phyloP scores from a whole-genome alignment of 768 basidiomycete species.

The Mrakia frigida region DNA sequence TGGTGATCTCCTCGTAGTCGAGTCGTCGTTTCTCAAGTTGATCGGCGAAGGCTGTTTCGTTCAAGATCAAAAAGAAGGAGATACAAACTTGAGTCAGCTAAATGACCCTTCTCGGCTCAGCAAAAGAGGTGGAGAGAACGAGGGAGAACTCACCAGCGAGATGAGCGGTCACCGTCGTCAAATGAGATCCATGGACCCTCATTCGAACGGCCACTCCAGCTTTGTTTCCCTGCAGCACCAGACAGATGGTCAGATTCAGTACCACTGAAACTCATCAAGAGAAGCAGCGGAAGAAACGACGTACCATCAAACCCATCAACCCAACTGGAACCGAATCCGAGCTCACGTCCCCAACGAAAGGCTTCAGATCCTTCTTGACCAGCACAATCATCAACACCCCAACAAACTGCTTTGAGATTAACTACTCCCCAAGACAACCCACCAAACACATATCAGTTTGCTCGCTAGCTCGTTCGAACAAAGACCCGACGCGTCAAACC shows the following conservation, averaged over 20 bases:
- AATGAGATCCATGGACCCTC: conserved; percentile 7
- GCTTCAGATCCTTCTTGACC: background rate
- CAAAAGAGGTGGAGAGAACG: background rate
- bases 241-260: no score
- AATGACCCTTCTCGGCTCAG: no score
- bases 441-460: no score
- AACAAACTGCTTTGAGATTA: conserved; percentile 12
- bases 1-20: conserved; percentile 21
- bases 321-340: conserved; percentile 1
- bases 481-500: background rate
- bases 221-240: conserved; percentile 8
- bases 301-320: conserved; percentile 19
- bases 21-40: conserved; percentile 8
- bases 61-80: no score
- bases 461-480: no score
- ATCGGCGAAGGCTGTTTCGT: conserved; percentile 1
- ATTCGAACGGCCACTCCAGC: conserved; percentile 12
- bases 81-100: no score
- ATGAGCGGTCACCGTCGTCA: conserved; percentile 21
- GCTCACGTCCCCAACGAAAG: conserved; percentile 6
- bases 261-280: no score
- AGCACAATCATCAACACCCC: conserved; percentile 20
- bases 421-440: background rate
- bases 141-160: background rate
- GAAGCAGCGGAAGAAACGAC: background rate